Percentiles rank a stretch among this genome's conserved stretches.
Evolutionary conservation across 2,329 filamentous ascomycete species (phyloP).

Genomic region (Trichoderma simmonsii): DNA sequence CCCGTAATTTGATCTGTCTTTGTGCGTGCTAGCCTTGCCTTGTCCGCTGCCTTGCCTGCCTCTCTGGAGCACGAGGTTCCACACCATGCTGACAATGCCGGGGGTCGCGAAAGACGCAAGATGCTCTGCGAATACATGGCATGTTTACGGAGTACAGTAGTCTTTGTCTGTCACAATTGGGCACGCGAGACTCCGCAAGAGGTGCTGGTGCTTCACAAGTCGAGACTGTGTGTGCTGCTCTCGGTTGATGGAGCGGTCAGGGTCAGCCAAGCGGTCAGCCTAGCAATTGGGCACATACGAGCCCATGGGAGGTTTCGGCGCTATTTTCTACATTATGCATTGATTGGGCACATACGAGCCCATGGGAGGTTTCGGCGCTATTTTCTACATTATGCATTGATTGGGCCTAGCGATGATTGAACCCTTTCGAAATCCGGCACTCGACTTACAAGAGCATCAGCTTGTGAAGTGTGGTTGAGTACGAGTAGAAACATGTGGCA

Average conservation of each 20-base stretch:
- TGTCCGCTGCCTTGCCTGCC: background rate
- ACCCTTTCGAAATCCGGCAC: background rate
- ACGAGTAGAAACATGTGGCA: background rate
- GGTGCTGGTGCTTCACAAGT: background rate
- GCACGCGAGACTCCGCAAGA: background rate
- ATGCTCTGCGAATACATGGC: background rate
- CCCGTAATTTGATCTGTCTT: background rate
- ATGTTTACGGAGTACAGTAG: background rate
- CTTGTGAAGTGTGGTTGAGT: background rate
- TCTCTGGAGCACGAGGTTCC: background rate
- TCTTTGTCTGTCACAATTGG: background rate
- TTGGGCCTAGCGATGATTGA: background rate
- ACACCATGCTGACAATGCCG: background rate
- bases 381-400: background rate
- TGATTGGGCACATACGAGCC: background rate
- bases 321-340: background rate
- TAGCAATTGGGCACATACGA: background rate
- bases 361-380: background rate
- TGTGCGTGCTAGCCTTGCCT: background rate
- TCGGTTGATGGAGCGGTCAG: background rate
- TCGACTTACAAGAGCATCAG: background rate
- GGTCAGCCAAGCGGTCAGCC: conserved; percentile 4
- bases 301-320: background rate
- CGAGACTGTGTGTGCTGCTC: background rate
- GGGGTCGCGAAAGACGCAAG: background rate